Evolutionary conservation across 1,284 basidiomycete genomes (phyloP), one percentile per base, ranked within the genome.

Genomic region (Boletellus deceptivus): DNA sequence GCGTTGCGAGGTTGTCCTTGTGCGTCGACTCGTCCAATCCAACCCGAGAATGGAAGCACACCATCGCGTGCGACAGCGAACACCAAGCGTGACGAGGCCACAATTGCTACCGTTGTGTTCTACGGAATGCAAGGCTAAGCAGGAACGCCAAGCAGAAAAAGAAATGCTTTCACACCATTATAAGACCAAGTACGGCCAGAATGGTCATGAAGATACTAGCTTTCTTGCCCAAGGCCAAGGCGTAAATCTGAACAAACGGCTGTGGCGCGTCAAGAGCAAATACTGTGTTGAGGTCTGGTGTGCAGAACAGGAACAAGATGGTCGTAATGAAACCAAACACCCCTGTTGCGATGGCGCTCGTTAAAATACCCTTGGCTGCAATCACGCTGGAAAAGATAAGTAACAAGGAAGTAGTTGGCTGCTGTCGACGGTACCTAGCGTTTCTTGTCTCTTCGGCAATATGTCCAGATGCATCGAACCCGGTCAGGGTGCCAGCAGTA

Each of bases 391-490:
- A 36, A 52, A 51, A 31, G 45, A 22, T 25, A n/a, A 41, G 43
- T 42, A 27, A 35, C 47, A n/a, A 11, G 33, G 18, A 22, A n/a
- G 22, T n/a, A 13, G 39, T 10, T 13, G 29, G 27, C 31, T 37
- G 17, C 40, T 36, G 8, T 22, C 44, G 33, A 24, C 13, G 8
- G 44, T 62, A 84, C 86, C 82, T 84, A 8, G 91, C 91, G 63
- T 93, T 86, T 68, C 89, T 90, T 0, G 91, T 93, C 70, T 93
- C 91, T 69, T 93, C 91, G 3, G 90, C 90, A 53, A 93, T 86
- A 57, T 93, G 91, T 0, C 91, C 91, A 16, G 89, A 86, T 0
- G 91, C 91, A 67, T 93, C 91, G 59, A 92, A 93, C 3, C 91
- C 91, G 13, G 87, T 91, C 72, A 93, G 72, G 0, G 85, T 89